Conservation (phyloP, 2,329 filamentous ascomycete species). For the Dothistroma septosporum region DNA sequence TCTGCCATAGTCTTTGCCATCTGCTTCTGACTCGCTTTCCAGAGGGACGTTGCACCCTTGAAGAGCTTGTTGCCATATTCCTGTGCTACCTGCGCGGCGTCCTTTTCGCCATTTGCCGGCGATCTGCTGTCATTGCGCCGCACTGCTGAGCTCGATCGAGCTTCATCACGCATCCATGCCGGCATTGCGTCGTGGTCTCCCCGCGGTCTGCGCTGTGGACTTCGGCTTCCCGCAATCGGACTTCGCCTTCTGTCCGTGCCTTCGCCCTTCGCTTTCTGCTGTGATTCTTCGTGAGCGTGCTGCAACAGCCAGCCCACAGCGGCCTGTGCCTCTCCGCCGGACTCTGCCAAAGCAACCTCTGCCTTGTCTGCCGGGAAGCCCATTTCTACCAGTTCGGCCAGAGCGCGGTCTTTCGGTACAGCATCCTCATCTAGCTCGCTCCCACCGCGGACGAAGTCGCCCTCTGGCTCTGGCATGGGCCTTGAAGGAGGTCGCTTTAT, state of each 20-base stretch:
- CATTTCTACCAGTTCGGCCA: constrained; percentile 90
- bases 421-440: constrained; percentile 14
- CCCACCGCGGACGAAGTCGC: constrained; percentile 4
- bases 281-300: constrained; percentile 80
- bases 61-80: constrained; percentile 79
- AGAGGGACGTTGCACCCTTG: constrained; percentile 90
- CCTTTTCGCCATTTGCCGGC: constrained; percentile 56
- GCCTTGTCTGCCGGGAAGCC: constrained; percentile 85
- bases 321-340: constrained; percentile 76
- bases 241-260: constrained; percentile 22
- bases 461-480: constrained; percentile 2
- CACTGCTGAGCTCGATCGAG: constrained; percentile 46
- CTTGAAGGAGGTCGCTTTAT: constrained; percentile 11
- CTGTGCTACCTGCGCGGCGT: constrained; percentile 75
- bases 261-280: constrained; percentile 57
- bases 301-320: constrained; percentile 88
- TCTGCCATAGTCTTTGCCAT: constrained; percentile 89
- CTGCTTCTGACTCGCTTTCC: constrained; percentile 92
- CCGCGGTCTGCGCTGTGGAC: constrained; percentile 22
- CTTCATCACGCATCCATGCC: constrained; percentile 61
- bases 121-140: constrained; percentile 53
- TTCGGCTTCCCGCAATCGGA: constrained; percentile 17
- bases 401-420: constrained; percentile 58
- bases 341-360: constrained; percentile 72
- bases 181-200: constrained; percentile 46